These are phyloP conservation scores for Pilobolus umbonatus DNA, from an alignment of 192 early-diverging fungal species.

Conservation along the genomic window DNA sequence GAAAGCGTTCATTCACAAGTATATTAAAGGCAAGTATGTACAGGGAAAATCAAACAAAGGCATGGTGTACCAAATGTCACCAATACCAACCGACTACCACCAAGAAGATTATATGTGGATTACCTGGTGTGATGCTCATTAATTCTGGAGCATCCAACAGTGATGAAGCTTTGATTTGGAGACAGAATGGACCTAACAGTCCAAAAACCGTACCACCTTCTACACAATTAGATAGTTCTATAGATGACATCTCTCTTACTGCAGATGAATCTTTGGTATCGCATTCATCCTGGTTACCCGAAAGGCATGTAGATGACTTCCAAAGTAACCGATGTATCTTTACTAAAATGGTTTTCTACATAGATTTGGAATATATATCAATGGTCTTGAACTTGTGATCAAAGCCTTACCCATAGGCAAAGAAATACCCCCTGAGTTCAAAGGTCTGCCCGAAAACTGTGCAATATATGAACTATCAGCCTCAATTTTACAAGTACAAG, in stretches of 20 bases:
- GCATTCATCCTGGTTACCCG: conserved; percentile 44
- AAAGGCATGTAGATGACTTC: conserved; percentile 30
- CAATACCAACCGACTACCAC: conserved; percentile 79
- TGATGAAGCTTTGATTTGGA: conserved; percentile 52
- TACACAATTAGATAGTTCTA: neutral
- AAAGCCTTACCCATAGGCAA: conserved; percentile 24
- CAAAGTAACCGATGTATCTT: too few species aligned
- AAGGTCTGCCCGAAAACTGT: conserved; percentile 24
- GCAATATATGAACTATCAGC: conserved; percentile 64
- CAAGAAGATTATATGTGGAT: conserved; percentile 57
- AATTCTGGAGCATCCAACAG: conserved; percentile 65
- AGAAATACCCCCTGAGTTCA: conserved; percentile 27
- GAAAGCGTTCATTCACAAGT: conserved; percentile 41
- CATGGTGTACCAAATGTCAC: conserved; percentile 83
- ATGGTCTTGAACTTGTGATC: conserved; percentile 28
- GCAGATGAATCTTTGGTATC: conserved; percentile 13
- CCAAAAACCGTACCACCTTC: conserved; percentile 3
- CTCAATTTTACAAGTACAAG: conserved; percentile 48
- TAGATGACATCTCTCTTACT: conserved; percentile 13
- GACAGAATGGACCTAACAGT: conserved; percentile 29
- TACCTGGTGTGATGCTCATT: conserved; percentile 72
- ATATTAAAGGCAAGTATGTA: conserved; percentile 54
- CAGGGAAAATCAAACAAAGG: conserved; percentile 67
- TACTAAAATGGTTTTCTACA: neutral
- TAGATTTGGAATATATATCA: conserved; percentile 28